Percentiles rank a stretch among this genome's conserved stretches.
Evolutionary conservation across 2,329 filamentous ascomycete species (phyloP).

Genomic region (Colletotrichum lindemuthianum): DNA sequence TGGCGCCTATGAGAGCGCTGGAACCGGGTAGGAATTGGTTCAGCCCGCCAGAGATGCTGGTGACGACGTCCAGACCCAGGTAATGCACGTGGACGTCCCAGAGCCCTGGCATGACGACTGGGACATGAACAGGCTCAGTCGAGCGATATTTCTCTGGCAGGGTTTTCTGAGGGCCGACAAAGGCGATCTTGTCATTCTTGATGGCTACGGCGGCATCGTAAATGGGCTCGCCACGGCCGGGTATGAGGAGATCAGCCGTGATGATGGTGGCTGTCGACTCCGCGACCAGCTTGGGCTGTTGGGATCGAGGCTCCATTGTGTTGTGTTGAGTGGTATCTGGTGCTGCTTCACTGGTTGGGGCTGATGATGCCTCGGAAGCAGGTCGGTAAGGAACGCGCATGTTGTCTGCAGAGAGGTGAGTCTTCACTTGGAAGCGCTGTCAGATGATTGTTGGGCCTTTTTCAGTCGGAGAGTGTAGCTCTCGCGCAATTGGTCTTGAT

Average conservation of each 20-base stretch:
- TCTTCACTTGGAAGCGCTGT: too few relatives aligned
- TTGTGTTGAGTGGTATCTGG: neutral
- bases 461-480: too few relatives aligned
- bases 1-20: conserved; percentile 49
- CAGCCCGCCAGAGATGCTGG: conserved; percentile 33
- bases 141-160: conserved; percentile 46
- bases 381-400: conserved; percentile 20
- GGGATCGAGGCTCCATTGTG: neutral
- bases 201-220: conserved; percentile 51
- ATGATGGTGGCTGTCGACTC: conserved; percentile 34
- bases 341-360: neutral
- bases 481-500: too few relatives aligned
- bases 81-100: conserved; percentile 65
- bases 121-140: conserved; percentile 46
- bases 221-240: conserved; percentile 56
- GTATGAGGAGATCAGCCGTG: conserved; percentile 53
- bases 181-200: conserved; percentile 50
- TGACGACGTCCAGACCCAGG: conserved; percentile 44
- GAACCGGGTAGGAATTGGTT: conserved; percentile 38
- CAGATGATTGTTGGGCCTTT: too few relatives aligned
- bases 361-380: neutral
- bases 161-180: conserved; percentile 46
- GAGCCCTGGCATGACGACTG: conserved; percentile 60
- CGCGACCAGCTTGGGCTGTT: neutral
- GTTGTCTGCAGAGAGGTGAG: neutral